phyloP scores from a whole-genome alignment of 1,284 basidiomycete species.

The Phlebopus sp. region DNA sequence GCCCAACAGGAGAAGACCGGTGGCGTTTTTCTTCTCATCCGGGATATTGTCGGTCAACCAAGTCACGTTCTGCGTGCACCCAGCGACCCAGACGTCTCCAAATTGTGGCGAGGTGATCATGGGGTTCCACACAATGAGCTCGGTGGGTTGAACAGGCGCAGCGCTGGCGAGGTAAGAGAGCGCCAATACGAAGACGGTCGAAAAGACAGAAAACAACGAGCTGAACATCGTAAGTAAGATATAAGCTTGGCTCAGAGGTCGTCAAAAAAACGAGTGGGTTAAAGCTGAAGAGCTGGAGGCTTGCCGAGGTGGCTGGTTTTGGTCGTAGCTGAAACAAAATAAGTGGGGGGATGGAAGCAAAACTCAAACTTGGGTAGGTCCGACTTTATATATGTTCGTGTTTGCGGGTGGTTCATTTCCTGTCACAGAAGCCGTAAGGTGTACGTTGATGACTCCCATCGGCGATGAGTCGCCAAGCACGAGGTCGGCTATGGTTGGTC shows the following conservation, averaged over 20 bases:
- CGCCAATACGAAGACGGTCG: conserved; percentile 5
- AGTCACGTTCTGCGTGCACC: conserved; percentile 38
- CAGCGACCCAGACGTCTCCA: conserved; percentile 36
- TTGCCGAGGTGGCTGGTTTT: no score
- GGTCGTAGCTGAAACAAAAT: no score
- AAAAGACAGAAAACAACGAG: conserved; percentile 6
- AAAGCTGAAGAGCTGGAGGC: no score
- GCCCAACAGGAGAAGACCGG: conserved; percentile 35
- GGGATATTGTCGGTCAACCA: conserved; percentile 39
- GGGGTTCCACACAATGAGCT: conserved; percentile 44
- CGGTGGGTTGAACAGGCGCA: conserved; percentile 26
- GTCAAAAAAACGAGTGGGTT: conserved; percentile 9
- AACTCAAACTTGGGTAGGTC: no score
- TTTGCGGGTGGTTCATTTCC: no score
- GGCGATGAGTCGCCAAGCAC: no score
- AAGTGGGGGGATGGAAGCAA: no score
- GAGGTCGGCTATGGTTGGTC: no score
- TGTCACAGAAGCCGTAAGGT: no score
- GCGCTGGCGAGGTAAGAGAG: conserved; percentile 18
- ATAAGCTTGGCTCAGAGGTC: conserved; percentile 1
- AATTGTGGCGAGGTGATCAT: conserved; percentile 38
- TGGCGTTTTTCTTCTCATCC: conserved; percentile 22
- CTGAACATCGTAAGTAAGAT: conserved; percentile 6
- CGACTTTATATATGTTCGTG: no score
- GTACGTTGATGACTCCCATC: no score